phyloP scores from a whole-genome alignment of 2,329 filamentous ascomycete genomes.

The Fusarium sp. region DNA sequence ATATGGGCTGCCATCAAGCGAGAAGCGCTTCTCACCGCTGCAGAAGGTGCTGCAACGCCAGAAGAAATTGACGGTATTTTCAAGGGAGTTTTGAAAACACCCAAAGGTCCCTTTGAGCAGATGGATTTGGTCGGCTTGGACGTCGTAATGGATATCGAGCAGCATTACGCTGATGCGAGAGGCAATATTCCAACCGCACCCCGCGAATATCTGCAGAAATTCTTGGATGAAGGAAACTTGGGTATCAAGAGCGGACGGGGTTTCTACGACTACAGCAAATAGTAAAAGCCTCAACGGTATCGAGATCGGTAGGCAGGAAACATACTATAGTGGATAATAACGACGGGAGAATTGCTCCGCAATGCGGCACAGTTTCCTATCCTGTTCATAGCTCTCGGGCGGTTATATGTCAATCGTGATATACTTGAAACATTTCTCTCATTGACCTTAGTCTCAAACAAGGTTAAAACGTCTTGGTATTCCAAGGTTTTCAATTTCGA shows the following conservation, averaged over 20 bases:
- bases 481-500: neutral
- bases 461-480: slow-evolving; percentile 4
- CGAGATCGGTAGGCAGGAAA: neutral
- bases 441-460: neutral
- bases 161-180: slow-evolving; percentile 47
- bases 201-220: slow-evolving; percentile 41
- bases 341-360: neutral
- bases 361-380: neutral
- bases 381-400: neutral
- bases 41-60: slow-evolving; percentile 47
- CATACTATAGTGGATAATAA: neutral
- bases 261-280: slow-evolving; percentile 42
- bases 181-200: slow-evolving; percentile 41
- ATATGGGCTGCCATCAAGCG: slow-evolving; percentile 51
- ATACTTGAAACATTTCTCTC: neutral
- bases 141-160: slow-evolving; percentile 48
- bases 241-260: slow-evolving; percentile 48
- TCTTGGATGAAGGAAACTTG: slow-evolving; percentile 41
- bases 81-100: slow-evolving; percentile 46
- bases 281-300: neutral
- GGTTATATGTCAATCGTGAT: neutral
- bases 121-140: slow-evolving; percentile 50
- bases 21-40: slow-evolving; percentile 47
- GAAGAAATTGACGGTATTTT: slow-evolving; percentile 49
- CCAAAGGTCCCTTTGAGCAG: slow-evolving; percentile 47